Conservation (phyloP, 2,329 filamentous ascomycete genomes). For the Chrysoporthe puriensis region DNA sequence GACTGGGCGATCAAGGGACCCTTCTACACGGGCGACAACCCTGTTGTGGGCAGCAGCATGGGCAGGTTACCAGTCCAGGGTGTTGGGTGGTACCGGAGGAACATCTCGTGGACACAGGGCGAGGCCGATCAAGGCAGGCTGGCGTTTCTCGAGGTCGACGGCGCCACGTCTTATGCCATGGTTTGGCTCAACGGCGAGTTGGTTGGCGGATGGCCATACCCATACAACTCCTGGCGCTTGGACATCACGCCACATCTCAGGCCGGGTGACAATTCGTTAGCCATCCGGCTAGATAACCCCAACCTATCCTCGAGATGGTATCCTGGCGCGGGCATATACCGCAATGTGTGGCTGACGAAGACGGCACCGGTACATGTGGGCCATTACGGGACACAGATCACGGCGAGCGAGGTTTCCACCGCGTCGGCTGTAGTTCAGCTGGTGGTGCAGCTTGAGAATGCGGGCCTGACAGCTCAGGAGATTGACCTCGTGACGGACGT, state of each 20-base stretch:
- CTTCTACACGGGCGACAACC: conserved; percentile 42
- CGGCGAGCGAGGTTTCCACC: conserved; percentile 48
- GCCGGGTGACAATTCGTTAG: conserved; percentile 46
- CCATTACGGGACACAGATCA: conserved; percentile 55
- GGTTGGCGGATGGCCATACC: conserved; percentile 56
- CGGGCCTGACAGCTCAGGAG: conserved; percentile 35
- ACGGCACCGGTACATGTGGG: conserved; percentile 50
- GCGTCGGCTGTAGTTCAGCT: conserved; percentile 50
- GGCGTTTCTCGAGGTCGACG: conserved; percentile 53
- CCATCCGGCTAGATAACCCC: conserved; percentile 56
- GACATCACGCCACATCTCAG: conserved; percentile 50
- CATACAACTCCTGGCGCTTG: conserved; percentile 55
- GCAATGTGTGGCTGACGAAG: conserved; percentile 58
- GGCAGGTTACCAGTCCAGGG: conserved; percentile 54
- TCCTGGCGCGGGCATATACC: conserved; percentile 57
- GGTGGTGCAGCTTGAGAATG: conserved; percentile 51
- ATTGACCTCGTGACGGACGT: conserved; percentile 48
- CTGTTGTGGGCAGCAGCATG: conserved; percentile 44
- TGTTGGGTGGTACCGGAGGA: conserved; percentile 56
- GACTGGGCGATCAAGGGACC: conserved; percentile 55
- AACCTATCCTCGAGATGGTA: conserved; percentile 56
- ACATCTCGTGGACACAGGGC: conserved; percentile 36
- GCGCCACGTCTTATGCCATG: conserved; percentile 55
- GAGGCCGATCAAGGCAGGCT: conserved; percentile 41
- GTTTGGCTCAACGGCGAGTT: conserved; percentile 56